A percentile compares a stretch with the other conserved stretches of the same genome.
Conservation (phyloP, 2,329 filamentous ascomycete genomes). For the Pseudogymnoascus verrucosus region DNA sequence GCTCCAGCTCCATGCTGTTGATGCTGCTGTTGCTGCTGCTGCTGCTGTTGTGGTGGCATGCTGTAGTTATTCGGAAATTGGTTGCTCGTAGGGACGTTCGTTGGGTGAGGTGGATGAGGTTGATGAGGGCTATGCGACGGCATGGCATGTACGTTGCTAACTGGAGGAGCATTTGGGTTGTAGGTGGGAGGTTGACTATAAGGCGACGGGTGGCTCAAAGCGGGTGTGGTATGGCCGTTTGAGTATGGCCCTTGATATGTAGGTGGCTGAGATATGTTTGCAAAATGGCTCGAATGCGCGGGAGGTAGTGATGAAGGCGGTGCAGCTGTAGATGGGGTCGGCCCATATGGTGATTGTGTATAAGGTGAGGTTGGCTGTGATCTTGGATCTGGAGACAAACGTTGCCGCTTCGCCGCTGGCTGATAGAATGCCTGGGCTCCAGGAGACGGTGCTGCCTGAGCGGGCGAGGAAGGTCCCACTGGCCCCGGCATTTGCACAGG, state of each 20-base stretch:
- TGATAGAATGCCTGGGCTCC: constrained; percentile 48
- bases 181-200: constrained; percentile 16
- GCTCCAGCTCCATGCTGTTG: constrained; percentile 27
- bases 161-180: constrained; percentile 6
- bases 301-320: constrained; percentile 19
- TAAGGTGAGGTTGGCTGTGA: constrained; percentile 60
- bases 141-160: not conserved
- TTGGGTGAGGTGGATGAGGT: constrained; percentile 24
- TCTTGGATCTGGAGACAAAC: constrained; percentile 59
- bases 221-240: constrained; percentile 24
- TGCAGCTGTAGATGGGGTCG: constrained; percentile 35
- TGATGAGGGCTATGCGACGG: constrained; percentile 22
- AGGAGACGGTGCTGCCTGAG: constrained; percentile 54
- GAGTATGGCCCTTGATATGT: constrained; percentile 29
- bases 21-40: constrained; percentile 16
- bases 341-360: constrained; percentile 42
- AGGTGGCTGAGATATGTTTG: constrained; percentile 24
- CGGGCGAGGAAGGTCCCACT: constrained; percentile 53
- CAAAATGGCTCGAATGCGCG: constrained; percentile 22
- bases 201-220: constrained; percentile 17
- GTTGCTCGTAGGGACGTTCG: constrained; percentile 8
- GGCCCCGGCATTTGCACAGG: constrained; percentile 31
- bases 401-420: constrained; percentile 66
- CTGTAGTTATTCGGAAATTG: constrained; percentile 22
- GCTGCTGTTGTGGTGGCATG: constrained; percentile 24